Evolutionary conservation across 352 stramenopile genomes (phyloP).

Genomic region (Phytophthora macrochlamydospora): DNA sequence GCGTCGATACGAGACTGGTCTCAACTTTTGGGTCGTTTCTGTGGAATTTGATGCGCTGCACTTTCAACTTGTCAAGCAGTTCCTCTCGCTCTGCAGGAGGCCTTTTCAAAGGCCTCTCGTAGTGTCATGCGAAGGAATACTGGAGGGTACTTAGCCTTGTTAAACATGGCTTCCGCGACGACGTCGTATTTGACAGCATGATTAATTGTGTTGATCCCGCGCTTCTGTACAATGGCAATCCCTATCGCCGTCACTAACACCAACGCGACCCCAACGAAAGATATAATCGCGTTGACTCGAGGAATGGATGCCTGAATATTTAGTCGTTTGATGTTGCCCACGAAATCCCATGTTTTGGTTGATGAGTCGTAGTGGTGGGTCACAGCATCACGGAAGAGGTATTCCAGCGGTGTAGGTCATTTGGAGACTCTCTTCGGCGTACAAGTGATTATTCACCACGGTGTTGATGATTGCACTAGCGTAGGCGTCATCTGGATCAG

Average conservation of each 20-base stretch:
- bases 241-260: not conserved
- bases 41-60: too few species aligned
- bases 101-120: too few species aligned
- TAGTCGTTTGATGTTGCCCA: conserved; percentile 1
- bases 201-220: not conserved
- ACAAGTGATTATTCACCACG: conserved; percentile 35
- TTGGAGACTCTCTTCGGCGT: conserved; percentile 36
- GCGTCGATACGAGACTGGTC: too few species aligned
- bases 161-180: conserved; percentile 5
- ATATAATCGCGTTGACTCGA: too few species aligned
- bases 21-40: too few species aligned
- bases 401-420: conserved; percentile 26
- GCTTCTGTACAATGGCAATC: not conserved
- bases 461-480: too few species aligned
- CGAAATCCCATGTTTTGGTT: not conserved
- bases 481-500: too few species aligned
- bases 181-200: not conserved
- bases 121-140: too few species aligned
- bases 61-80: too few species aligned
- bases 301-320: not conserved
- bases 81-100: too few species aligned
- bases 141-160: conserved; percentile 5
- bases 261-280: not conserved
- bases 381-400: conserved; percentile 31
- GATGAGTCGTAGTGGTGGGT: not conserved